Conservation (phyloP, 352 stramenopile species). For the Phytophthora pistaciae region DNA sequence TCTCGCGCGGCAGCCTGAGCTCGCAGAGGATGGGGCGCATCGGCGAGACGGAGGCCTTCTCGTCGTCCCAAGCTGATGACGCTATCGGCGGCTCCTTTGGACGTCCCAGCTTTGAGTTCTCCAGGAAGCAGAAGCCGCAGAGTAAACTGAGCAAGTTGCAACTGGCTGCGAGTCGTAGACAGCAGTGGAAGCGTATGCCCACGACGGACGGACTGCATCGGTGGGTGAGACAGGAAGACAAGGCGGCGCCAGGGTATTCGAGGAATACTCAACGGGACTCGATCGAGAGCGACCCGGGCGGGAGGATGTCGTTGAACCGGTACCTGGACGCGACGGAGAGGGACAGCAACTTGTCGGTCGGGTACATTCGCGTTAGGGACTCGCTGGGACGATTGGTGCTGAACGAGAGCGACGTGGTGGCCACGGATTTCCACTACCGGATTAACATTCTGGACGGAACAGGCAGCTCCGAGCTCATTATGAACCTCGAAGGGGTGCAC, state of each 20-base stretch:
- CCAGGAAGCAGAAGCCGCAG: slow-evolving; percentile 22
- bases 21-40: slow-evolving; percentile 54
- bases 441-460: slow-evolving; percentile 83
- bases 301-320: slow-evolving; percentile 42
- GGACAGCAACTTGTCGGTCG: slow-evolving; percentile 71
- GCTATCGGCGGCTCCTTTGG: slow-evolving; percentile 44
- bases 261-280: slow-evolving; percentile 47
- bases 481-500: slow-evolving; percentile 86
- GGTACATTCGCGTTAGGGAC: slow-evolving; percentile 84
- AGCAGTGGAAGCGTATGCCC: slow-evolving; percentile 85
- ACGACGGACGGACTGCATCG: slow-evolving; percentile 76
- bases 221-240: slow-evolving; percentile 60
- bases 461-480: slow-evolving; percentile 80
- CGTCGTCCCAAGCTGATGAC: slow-evolving; percentile 41
- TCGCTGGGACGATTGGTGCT: slow-evolving; percentile 72
- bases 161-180: slow-evolving; percentile 70
- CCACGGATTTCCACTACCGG: slow-evolving; percentile 82
- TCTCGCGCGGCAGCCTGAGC: slow-evolving; percentile 29
- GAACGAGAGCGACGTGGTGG: slow-evolving; percentile 85
- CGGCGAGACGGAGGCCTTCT: slow-evolving; percentile 55
- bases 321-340: slow-evolving; percentile 67
- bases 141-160: slow-evolving; percentile 79
- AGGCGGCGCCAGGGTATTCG: slow-evolving; percentile 25
- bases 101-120: slow-evolving; percentile 40
- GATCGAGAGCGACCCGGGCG: slow-evolving; percentile 58